Percentiles rank a stretch among this genome's conserved stretches.
Evolutionary conservation across 768 basidiomycete genomes (phyloP).

Genomic region (Infundibulicybe gibba): DNA sequence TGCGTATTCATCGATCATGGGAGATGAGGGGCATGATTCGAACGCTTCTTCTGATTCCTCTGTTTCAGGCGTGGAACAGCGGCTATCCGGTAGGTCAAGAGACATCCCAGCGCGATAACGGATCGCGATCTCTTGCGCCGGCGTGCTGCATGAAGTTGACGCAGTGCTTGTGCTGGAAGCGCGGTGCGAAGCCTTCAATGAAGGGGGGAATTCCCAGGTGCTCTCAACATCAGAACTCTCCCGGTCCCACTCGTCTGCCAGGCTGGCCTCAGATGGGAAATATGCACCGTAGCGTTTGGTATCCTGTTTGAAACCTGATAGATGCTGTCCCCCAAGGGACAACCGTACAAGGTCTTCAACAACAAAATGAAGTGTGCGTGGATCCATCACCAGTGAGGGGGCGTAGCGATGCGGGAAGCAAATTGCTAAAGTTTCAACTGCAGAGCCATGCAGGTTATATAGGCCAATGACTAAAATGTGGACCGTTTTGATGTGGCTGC

Average conservation of each 20-base stretch:
- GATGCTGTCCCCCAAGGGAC: conserved; percentile 1
- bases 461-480: too few relatives aligned
- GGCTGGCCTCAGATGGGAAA: conserved; percentile 21
- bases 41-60: conserved; percentile 8
- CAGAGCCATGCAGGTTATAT: too few relatives aligned
- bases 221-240: conserved; percentile 22
- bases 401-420: neutral
- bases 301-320: conserved; percentile 5
- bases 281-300: conserved; percentile 32
- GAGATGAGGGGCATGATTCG: conserved; percentile 10
- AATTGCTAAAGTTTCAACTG: too few relatives aligned
- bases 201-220: conserved; percentile 31
- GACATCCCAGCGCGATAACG: conserved; percentile 34
- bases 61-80: conserved; percentile 8
- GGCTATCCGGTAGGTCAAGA: conserved; percentile 10
- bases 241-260: conserved; percentile 13
- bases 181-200: conserved; percentile 13
- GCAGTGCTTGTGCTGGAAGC: conserved; percentile 19
- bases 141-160: conserved; percentile 22
- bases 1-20: conserved; percentile 6
- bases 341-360: conserved; percentile 6
- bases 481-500: too few relatives aligned
- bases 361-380: conserved; percentile 9
- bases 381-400: conserved; percentile 9
- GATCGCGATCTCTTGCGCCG: conserved; percentile 34